These are phyloP conservation scores for Gaertneriomyces semiglobifer DNA, from an alignment of 192 early-diverging fungal species.

Conservation along the genomic window DNA sequence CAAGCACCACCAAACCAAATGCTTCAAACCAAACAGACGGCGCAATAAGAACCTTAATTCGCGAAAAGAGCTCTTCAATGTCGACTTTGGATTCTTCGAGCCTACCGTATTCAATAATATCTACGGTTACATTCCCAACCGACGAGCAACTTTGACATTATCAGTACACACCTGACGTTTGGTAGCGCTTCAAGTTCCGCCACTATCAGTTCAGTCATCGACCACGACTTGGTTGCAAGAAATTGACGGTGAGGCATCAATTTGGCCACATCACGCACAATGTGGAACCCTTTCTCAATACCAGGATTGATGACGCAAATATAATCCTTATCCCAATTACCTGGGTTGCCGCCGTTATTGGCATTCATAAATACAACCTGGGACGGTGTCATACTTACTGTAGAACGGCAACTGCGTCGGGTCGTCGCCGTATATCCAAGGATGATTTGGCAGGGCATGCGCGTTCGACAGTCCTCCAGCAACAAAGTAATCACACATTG, in stretches of 20 bases:
- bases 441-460: conserved; percentile 26
- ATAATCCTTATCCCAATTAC: conserved; percentile 19
- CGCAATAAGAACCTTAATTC: conserved; percentile 17
- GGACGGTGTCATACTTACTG: conserved; percentile 5
- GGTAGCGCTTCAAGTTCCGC: conserved; percentile 11
- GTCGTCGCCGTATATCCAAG: conserved; percentile 19
- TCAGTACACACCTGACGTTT: conserved; percentile 18
- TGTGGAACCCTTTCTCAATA: conserved; percentile 19
- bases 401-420: conserved; percentile 11
- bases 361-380: neutral
- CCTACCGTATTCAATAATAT: neutral
- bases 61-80: conserved; percentile 21
- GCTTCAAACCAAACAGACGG: conserved; percentile 24
- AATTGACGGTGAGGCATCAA: conserved; percentile 16
- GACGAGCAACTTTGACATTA: neutral
- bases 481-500: conserved; percentile 19
- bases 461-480: conserved; percentile 7
- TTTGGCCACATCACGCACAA: conserved; percentile 11
- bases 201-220: conserved; percentile 4
- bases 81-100: conserved; percentile 14
- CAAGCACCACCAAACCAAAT: conserved; percentile 31
- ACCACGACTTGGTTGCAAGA: conserved; percentile 27
- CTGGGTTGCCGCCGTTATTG: neutral
- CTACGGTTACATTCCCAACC: neutral
- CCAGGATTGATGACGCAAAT: conserved; percentile 30